phyloP scores from a whole-genome alignment of 257 asterid genomes.

The Solanum dulcamara region DNA sequence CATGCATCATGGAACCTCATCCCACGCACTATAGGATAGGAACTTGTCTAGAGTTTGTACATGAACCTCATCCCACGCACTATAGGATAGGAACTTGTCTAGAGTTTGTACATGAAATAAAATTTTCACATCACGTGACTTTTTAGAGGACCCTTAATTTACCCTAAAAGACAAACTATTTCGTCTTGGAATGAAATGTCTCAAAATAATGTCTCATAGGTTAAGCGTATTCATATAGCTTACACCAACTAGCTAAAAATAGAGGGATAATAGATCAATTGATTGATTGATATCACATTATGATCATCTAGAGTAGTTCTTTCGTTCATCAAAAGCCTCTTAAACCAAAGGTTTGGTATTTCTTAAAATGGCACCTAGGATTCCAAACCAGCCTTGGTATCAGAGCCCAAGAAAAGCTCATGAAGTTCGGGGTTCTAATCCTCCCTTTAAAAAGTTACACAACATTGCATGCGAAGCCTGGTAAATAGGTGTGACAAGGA shows the following conservation, averaged over 20 bases:
- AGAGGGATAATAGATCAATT: neutral
- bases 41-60: neutral
- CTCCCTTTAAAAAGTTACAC: neutral
- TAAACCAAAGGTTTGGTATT: neutral
- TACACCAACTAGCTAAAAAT: neutral
- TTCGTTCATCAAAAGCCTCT: neutral
- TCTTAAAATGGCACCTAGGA: neutral
- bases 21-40: neutral
- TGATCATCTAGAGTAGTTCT: neutral
- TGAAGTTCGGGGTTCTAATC: neutral
- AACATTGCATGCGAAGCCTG: neutral
- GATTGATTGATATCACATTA: neutral
- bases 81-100: neutral
- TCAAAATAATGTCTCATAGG: neutral
- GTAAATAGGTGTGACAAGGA: neutral
- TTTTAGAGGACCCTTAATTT: neutral
- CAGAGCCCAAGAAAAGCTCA: neutral
- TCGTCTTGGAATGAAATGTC: neutral
- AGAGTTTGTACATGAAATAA: neutral
- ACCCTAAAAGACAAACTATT: neutral
- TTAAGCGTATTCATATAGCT: neutral
- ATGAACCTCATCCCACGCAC: neutral
- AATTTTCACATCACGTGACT: neutral
- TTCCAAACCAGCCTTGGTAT: neutral
- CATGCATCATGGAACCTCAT: neutral